Evolutionary conservation across 73 alveolate genomes (phyloP).

Genomic region (Breviolum minutum): DNA sequence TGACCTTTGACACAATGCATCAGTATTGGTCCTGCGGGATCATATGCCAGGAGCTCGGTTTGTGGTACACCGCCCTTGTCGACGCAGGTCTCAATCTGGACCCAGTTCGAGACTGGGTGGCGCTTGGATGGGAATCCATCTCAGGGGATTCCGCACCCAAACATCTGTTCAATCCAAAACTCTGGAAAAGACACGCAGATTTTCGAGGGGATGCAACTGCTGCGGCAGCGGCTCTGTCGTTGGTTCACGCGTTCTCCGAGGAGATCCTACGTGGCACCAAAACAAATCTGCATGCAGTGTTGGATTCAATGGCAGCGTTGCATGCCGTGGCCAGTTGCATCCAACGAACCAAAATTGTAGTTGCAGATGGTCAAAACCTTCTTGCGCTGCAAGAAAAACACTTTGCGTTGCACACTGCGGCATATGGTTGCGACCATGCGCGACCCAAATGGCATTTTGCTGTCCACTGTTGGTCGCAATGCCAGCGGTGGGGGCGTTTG

Average conservation of each 20-base stretch:
- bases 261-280: neutral
- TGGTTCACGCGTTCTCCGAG: neutral
- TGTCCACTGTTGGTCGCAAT: too few relatives aligned
- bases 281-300: too few relatives aligned
- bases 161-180: neutral
- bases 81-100: neutral
- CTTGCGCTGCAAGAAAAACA: too few relatives aligned
- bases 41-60: neutral
- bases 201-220: neutral
- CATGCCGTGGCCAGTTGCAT: too few relatives aligned
- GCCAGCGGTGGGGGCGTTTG: too few relatives aligned
- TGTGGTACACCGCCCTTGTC: neutral
- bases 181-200: neutral
- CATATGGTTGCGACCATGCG: too few relatives aligned
- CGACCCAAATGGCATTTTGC: too few relatives aligned
- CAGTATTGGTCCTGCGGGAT: neutral
- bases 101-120: neutral
- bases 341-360: too few relatives aligned
- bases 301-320: too few relatives aligned
- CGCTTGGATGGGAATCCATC: neutral
- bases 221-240: neutral
- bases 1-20: neutral
- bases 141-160: neutral
- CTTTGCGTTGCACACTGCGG: too few relatives aligned
- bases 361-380: too few relatives aligned